Conservation (phyloP, 495 filamentous ascomycete genomes). For the Neohortaea acidophila region DNA sequence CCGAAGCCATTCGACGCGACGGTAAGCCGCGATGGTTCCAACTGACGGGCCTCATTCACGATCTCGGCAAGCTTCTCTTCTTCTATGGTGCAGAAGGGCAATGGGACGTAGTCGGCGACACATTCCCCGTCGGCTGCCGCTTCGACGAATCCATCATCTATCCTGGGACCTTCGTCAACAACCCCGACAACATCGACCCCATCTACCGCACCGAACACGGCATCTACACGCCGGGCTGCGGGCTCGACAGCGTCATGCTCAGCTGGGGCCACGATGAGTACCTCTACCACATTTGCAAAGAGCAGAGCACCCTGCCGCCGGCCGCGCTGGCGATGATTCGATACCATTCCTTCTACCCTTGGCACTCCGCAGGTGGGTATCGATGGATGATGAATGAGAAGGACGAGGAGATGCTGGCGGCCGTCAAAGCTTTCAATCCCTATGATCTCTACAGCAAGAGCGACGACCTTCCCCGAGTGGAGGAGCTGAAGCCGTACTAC, state of each 20-base stretch:
- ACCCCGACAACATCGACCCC: slow-evolving; percentile 49
- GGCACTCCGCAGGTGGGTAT: slow-evolving; percentile 70
- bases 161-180: slow-evolving; percentile 52
- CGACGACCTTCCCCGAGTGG: slow-evolving; percentile 57
- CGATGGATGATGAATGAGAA: slow-evolving; percentile 65
- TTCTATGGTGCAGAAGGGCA: slow-evolving; percentile 71
- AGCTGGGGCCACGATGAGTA: slow-evolving; percentile 92
- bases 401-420: slow-evolving; percentile 61
- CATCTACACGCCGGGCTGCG: slow-evolving; percentile 63
- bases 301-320: slow-evolving; percentile 57
- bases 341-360: slow-evolving; percentile 82
- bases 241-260: slow-evolving; percentile 71
- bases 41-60: slow-evolving; percentile 74
- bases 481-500: slow-evolving; percentile 72
- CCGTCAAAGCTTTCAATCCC: slow-evolving; percentile 75
- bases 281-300: slow-evolving; percentile 67
- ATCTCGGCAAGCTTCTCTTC: slow-evolving; percentile 75
- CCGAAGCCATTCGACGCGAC: slow-evolving; percentile 73
- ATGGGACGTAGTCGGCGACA: slow-evolving; percentile 88
- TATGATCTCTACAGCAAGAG: slow-evolving; percentile 91
- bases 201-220: slow-evolving; percentile 60
- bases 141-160: slow-evolving; percentile 70
- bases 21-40: slow-evolving; percentile 92
- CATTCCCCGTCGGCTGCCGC: slow-evolving; percentile 76
- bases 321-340: slow-evolving; percentile 83